Evolutionary conservation across 192 early-diverging fungal genomes (phyloP).

Genomic region (Phlyctochytrium planicorne): DNA sequence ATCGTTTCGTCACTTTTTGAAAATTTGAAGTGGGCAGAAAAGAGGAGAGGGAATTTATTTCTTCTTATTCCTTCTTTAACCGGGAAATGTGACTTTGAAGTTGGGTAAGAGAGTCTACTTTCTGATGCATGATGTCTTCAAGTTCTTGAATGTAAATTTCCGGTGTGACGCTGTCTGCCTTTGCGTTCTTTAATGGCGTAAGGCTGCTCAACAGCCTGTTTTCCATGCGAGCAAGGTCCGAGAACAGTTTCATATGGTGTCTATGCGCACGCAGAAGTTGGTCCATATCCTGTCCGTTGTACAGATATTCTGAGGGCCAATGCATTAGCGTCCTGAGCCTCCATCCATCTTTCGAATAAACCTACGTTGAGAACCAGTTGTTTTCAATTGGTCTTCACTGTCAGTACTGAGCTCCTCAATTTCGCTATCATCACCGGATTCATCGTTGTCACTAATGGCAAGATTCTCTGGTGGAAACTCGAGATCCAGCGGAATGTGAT

Average conservation of each 20-base stretch:
- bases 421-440: neutral
- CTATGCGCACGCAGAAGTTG: neutral
- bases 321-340: too few species aligned
- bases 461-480: conserved; percentile 49
- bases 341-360: neutral
- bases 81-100: too few species aligned
- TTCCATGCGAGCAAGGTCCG: neutral
- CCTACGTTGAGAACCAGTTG: neutral
- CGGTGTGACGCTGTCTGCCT: conserved; percentile 9
- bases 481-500: conserved; percentile 31
- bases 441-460: conserved; percentile 25
- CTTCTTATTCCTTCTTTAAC: too few species aligned
- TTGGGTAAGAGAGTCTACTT: conserved; percentile 5
- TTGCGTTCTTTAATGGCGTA: too few species aligned
- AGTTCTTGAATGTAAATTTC: conserved; percentile 24
- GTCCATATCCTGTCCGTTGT: neutral
- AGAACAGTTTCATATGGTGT: neutral
- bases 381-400: neutral
- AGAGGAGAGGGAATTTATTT: too few species aligned
- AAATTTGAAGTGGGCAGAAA: too few species aligned
- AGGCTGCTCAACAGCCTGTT: neutral
- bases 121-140: conserved; percentile 17
- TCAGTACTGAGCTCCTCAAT: neutral
- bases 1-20: too few species aligned
- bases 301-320: neutral